Evolutionary conservation across 1,284 basidiomycete species (phyloP), one percentile per base, ranked within the genome.

Genomic region (Cutaneotrichosporon sp.): DNA sequence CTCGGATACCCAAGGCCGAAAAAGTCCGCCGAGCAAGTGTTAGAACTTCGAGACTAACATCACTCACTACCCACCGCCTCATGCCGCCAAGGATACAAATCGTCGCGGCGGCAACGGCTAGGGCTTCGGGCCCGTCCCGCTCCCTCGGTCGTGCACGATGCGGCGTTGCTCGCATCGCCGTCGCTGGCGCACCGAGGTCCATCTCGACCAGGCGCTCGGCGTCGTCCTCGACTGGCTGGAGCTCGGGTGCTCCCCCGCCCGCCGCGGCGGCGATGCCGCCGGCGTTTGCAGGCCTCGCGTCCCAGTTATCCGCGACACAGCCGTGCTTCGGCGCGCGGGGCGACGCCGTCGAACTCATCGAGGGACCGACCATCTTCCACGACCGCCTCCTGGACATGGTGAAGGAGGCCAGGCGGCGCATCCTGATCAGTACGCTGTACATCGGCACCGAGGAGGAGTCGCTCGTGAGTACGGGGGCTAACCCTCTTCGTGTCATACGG

Each of bases 341-440:
- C 39, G 47, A 52, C 38, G 57, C 62, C 25, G 62, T 67, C 41
- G 56, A 63, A 3, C 54, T 74, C 34, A 61, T 80, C 3, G 74
- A 80, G 38, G 74, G 76, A 0, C 72, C 79, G 6, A 57, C 61
- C 6, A 63, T 73, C 38, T 80, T 80, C 60, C 78, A 79, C 53
- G 42, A 59, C 20, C 62, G 64, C 8, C 57, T 80, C 20, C 57
- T 79, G 19, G 76, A 81, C 52, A 84, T 90, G 79, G 83, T 96
- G 50, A 76, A 77, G 42, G 76, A 80, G 32, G 91, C 92, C 2
- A 81, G 82, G 59, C 75, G 77, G 52, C 81, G 89, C 52, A 84
- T 97, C 65, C 87, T 92, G 66, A 81, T 97, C 42, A 93, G 90
- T 1, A 90, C 88, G 10, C 73, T 91, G 26, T 91, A 91, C 67